Conservation (phyloP, 768 basidiomycete genomes). For the Sporobolomyces pararoseus region DNA sequence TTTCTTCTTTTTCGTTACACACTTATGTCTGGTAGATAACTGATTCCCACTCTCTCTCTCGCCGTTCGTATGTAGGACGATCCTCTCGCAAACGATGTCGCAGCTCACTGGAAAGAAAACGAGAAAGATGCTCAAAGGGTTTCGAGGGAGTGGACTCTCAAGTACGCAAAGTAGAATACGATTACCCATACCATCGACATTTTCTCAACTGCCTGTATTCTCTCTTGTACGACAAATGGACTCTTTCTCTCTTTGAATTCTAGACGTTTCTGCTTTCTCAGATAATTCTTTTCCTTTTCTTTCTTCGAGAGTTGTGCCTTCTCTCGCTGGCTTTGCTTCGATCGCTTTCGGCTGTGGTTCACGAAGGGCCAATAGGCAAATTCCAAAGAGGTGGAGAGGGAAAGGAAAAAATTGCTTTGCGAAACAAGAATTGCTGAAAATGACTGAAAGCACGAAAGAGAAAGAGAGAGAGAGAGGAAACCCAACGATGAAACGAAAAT, state of each 20-base stretch:
- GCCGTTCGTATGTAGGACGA: slow-evolving; percentile 57
- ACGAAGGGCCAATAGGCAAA: no score
- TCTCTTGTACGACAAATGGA: background rate
- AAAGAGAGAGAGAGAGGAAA: background rate
- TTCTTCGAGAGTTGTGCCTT: no score
- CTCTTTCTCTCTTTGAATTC: no score
- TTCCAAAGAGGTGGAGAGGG: no score
- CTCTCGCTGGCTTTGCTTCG: no score
- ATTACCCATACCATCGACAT: background rate
- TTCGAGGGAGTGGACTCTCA: slow-evolving; percentile 90
- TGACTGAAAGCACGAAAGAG: background rate
- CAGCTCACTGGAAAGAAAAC: slow-evolving; percentile 98
- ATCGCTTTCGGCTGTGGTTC: no score
- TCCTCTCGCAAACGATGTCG: slow-evolving; percentile 82
- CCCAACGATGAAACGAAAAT: background rate
- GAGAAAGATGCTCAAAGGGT: slow-evolving; percentile 88
- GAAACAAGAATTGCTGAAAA: background rate
- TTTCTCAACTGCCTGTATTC: slow-evolving; percentile 1
- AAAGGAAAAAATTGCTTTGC: no score
- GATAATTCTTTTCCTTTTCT: no score
- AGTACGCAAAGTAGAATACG: slow-evolving; percentile 59
- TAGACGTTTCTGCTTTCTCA: no score
- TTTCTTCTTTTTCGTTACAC: slow-evolving; percentile 39
- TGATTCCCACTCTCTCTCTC: no score
- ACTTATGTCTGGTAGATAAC: background rate